Percentiles rank a stretch among this genome's conserved stretches.
phyloP scores from a whole-genome alignment of 2,329 filamentous ascomycete species.

The Plenodomus lindquistii region DNA sequence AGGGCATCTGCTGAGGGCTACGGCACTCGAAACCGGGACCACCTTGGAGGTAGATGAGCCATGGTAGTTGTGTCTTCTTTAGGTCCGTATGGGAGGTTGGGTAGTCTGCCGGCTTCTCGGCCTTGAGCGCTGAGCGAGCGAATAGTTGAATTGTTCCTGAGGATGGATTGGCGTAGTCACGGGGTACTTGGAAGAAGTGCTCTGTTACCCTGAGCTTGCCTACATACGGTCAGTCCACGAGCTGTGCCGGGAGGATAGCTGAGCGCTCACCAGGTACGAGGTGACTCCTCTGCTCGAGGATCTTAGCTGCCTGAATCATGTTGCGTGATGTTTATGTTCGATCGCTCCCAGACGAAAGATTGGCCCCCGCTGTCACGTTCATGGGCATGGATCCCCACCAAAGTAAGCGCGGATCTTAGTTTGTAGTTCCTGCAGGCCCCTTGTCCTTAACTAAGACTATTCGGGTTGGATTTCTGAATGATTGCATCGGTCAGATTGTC shows the following conservation, averaged over 20 bases:
- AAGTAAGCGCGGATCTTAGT: background rate
- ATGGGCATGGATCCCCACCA: slow-evolving; percentile 6
- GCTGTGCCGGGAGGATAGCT: background rate
- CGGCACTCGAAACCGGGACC: slow-evolving; percentile 81
- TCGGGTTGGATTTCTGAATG: background rate
- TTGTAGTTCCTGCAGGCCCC: background rate
- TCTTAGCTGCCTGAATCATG: slow-evolving; percentile 51
- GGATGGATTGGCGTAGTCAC: slow-evolving; percentile 70
- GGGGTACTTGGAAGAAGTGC: slow-evolving; percentile 83
- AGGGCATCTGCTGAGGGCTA: slow-evolving; percentile 71
- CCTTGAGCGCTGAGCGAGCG: slow-evolving; percentile 70
- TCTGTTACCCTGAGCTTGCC: slow-evolving; percentile 78
- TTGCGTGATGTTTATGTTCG: slow-evolving; percentile 12
- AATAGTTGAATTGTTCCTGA: slow-evolving; percentile 73
- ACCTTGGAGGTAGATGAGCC: slow-evolving; percentile 77
- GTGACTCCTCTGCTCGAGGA: slow-evolving; percentile 51
- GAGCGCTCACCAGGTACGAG: slow-evolving; percentile 46
- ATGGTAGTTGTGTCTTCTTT: slow-evolving; percentile 57
- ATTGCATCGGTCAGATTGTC: too few relatives aligned
- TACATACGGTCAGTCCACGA: slow-evolving; percentile 38
- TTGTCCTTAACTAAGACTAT: background rate
- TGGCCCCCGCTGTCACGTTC: background rate
- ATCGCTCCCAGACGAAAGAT: slow-evolving; percentile 1
- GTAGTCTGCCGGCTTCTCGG: slow-evolving; percentile 63
- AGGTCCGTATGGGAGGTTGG: slow-evolving; percentile 56